Percentiles rank a stretch among this genome's conserved stretches.
Conservation (phyloP, 345 rosid genomes). For the Chamaenerion angustifolium region DNA sequence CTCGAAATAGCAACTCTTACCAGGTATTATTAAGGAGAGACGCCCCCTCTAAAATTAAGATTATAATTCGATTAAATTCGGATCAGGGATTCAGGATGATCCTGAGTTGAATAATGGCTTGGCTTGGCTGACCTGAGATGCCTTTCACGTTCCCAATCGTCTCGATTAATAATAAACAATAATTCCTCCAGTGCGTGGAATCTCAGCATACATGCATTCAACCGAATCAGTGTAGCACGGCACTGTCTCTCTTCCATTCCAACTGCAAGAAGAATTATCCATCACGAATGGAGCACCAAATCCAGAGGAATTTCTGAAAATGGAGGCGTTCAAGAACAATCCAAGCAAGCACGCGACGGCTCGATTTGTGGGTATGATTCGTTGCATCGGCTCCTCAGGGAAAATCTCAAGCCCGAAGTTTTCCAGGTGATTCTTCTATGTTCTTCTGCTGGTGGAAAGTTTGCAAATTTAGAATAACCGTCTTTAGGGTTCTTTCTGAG, state of each 20-base stretch:
- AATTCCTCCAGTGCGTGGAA: neutral
- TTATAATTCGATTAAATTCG: no score
- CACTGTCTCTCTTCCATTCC: neutral
- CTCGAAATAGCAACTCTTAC: no score
- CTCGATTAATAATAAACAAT: no score
- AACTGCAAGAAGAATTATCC: neutral
- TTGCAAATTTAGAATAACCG: no score
- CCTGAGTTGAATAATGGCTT: no score
- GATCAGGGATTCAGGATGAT: no score
- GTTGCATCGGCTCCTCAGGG: constrained; percentile 47
- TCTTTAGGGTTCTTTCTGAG: neutral
- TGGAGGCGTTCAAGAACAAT: constrained; percentile 13
- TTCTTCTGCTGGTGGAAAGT: no score
- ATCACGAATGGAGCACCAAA: neutral
- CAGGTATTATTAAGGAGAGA: no score
- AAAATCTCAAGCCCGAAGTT: constrained; percentile 68
- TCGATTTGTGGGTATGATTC: constrained; percentile 77
- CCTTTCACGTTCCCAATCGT: no score
- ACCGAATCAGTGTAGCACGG: neutral
- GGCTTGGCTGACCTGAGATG: no score
- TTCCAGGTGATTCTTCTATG: constrained; percentile 34
- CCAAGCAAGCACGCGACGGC: constrained; percentile 22
- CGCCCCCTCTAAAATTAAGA: no score
- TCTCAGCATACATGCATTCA: neutral
- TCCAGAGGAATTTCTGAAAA: constrained; percentile 7